Evolutionary conservation across 768 basidiomycete genomes (phyloP).

Genomic region (Mrakia frigida): DNA sequence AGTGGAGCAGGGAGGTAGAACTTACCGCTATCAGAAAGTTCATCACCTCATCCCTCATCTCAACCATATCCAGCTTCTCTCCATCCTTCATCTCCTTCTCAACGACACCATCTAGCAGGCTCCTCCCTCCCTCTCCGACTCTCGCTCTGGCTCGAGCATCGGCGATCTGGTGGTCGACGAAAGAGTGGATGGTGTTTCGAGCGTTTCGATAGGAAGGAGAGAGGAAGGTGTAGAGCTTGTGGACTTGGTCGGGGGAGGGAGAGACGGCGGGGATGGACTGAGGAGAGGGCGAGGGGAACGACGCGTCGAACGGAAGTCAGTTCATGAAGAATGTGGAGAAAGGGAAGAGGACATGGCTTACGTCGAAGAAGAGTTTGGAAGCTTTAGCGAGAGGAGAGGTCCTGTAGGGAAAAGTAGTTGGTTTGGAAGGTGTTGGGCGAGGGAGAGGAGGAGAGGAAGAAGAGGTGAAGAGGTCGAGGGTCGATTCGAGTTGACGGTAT

Average conservation of each 20-base stretch:
- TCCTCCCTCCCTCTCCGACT: not conserved
- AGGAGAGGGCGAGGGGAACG: no score
- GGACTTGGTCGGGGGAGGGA: constrained; percentile 2
- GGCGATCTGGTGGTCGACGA: constrained; percentile 6
- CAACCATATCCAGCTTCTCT: not conserved
- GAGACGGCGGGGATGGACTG: constrained; percentile 17
- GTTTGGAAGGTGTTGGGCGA: not conserved
- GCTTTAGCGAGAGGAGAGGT: not conserved
- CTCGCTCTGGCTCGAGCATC: not conserved
- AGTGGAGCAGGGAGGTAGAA: not conserved
- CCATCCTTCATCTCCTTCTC: constrained; percentile 10
- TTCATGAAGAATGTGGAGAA: not conserved
- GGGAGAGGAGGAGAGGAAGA: not conserved
- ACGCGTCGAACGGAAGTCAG: not conserved
- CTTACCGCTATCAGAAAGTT: constrained; percentile 17
- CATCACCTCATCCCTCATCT: constrained; percentile 23
- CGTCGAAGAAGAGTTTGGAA: constrained; percentile 8
- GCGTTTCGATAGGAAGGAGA: constrained; percentile 12
- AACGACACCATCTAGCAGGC: not conserved
- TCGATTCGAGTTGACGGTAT: constrained; percentile 13
- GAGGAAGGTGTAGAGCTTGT: constrained; percentile 6
- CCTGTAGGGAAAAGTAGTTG: not conserved
- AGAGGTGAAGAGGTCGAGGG: not conserved
- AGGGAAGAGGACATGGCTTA: not conserved
- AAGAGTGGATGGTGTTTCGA: not conserved